These are phyloP conservation scores for Prasinococcaceae sp. DNA, from an alignment of 139 green algal genomes.

Conservation along the genomic window DNA sequence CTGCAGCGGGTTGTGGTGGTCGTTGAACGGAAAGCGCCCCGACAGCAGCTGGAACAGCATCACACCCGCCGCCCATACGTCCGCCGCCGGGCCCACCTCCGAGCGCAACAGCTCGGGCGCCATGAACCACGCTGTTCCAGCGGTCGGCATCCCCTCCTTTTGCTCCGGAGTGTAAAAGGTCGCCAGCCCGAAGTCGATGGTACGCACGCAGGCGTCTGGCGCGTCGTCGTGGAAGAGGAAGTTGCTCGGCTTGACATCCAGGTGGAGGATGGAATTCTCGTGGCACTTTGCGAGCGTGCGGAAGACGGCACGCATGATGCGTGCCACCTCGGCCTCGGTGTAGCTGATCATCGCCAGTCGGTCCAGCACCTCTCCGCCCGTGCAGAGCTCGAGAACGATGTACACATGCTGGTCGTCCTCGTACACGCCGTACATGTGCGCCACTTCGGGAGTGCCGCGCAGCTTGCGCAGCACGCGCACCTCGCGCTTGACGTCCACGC, in stretches of 20 bases:
- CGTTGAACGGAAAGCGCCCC: slow-evolving; percentile 19
- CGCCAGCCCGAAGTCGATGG: slow-evolving; percentile 27
- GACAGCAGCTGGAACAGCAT: slow-evolving; percentile 29
- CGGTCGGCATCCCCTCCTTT: too few relatives aligned
- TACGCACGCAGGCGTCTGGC: slow-evolving; percentile 14
- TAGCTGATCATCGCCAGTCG: background rate
- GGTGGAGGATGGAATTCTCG: slow-evolving; percentile 43
- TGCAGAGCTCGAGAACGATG: slow-evolving; percentile 14
- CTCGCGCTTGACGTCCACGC: too few relatives aligned
- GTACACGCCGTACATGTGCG: slow-evolving; percentile 7
- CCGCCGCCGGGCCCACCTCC: slow-evolving; percentile 20
- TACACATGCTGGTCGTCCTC: slow-evolving; percentile 13
- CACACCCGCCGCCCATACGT: slow-evolving; percentile 33
- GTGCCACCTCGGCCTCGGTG: background rate
- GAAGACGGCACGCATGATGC: slow-evolving; percentile 15
- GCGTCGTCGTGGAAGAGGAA: slow-evolving; percentile 41
- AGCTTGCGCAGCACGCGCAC: too few relatives aligned
- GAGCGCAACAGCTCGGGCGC: slow-evolving; percentile 33
- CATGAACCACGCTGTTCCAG: too few relatives aligned
- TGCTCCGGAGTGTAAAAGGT: too few relatives aligned
- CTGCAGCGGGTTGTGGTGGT: slow-evolving; percentile 13
- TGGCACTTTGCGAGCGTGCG: slow-evolving; percentile 24
- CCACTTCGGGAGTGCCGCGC: too few relatives aligned
- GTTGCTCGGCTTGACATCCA: slow-evolving; percentile 73
- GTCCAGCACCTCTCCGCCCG: slow-evolving; percentile 9